These are phyloP conservation scores for Pecoramyces ruminantium DNA, from an alignment of 192 early-diverging fungal species.

Conservation along the genomic window DNA sequence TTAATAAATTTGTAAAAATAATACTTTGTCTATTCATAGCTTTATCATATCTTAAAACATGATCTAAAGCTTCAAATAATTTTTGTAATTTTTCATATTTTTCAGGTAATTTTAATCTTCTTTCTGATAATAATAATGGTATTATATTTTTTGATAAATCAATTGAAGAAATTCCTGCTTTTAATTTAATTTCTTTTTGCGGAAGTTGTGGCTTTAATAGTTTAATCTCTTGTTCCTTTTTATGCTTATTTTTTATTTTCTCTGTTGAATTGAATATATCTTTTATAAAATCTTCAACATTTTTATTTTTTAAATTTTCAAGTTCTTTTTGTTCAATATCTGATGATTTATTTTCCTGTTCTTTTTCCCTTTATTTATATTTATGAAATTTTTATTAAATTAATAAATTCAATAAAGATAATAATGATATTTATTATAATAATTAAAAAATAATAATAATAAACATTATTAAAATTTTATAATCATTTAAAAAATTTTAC, in stretches of 20 bases:
- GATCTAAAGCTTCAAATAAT: not conserved
- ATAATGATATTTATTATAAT: no score
- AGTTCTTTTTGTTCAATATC: not conserved
- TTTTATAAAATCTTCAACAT: not conserved
- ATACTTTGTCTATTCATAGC: not conserved
- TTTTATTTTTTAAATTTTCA: not conserved
- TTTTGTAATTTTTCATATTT: not conserved
- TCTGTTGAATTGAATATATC: not conserved
- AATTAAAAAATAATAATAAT: no score
- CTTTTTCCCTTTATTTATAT: not conserved
- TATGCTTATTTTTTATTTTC: not conserved
- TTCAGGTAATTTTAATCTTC: not conserved
- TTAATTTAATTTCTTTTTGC: not conserved
- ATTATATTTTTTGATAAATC: not conserved
- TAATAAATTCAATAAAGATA: no score
- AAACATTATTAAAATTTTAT: no score
- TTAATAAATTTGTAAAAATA: not conserved
- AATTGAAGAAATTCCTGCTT: not conserved
- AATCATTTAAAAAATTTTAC: no score
- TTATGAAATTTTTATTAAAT: no score
- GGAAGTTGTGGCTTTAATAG: not conserved
- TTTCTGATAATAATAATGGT: not conserved
- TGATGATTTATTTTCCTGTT: not conserved
- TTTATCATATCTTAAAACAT: not conserved
- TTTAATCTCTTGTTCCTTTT: not conserved